phyloP scores from a whole-genome alignment of 139 green algal genomes.

The Micromonas pusilla region DNA sequence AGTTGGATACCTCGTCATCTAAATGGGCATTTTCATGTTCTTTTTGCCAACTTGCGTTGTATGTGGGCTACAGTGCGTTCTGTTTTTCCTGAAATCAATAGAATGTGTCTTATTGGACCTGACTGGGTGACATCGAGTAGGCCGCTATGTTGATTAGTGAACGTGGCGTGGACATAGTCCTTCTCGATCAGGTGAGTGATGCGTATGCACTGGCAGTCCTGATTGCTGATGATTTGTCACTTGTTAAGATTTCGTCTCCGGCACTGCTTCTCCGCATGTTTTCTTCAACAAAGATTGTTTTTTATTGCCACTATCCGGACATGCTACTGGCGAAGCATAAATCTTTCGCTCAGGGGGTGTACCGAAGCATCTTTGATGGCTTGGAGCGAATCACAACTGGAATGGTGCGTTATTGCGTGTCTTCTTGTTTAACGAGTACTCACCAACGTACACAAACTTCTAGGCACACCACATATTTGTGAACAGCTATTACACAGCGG shows the following conservation, averaged over 20 bases:
- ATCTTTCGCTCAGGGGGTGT: conserved; percentile 41
- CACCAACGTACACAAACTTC: background rate
- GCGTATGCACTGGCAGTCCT: background rate
- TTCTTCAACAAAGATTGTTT: conserved; percentile 58
- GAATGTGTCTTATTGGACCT: background rate
- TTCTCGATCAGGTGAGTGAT: background rate
- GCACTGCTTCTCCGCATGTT: background rate
- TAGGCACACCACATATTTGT: conserved; percentile 61
- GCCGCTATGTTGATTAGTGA: background rate
- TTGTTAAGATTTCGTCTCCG: background rate
- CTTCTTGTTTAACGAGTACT: background rate
- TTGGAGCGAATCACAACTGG: conserved; percentile 72
- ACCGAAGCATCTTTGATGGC: conserved; percentile 67
- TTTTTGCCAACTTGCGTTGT: background rate
- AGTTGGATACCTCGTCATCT: background rate
- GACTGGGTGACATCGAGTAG: background rate
- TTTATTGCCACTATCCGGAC: conserved; percentile 99
- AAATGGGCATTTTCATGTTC: background rate
- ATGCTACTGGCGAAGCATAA: conserved; percentile 62
- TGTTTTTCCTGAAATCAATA: no score
- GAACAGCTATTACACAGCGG: conserved; percentile 86
- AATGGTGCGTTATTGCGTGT: background rate
- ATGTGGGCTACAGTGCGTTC: background rate
- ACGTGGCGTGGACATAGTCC: background rate
- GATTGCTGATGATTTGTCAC: background rate